Conservation (phyloP, 2,329 filamentous ascomycete species). For the Xylariaceae sp. region DNA sequence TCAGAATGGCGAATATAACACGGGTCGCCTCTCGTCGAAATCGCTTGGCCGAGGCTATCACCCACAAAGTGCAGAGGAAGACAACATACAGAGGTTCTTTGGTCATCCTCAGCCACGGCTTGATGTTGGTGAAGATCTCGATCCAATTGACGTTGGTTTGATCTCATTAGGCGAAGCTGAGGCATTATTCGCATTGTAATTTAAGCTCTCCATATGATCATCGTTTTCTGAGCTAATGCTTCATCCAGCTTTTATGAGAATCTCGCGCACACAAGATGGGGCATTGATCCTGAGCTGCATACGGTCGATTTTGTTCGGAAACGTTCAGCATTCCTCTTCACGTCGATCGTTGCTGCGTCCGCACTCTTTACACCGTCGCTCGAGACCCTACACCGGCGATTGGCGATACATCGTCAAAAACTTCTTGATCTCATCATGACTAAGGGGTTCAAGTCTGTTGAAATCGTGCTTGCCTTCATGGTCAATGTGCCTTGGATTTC, state of each 20-base stretch:
- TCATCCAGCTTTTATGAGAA: conserved; percentile 60
- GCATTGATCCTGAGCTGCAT: conserved; percentile 64
- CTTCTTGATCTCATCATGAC: conserved; percentile 60
- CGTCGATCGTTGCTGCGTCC: conserved; percentile 65
- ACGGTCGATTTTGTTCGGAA: conserved; percentile 61
- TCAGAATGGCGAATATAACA: conserved; percentile 13
- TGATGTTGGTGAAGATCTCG: conserved; percentile 60
- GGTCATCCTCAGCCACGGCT: conserved; percentile 59
- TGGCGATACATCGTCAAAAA: conserved; percentile 60
- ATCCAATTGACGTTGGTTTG: conserved; percentile 67
- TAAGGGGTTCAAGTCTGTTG: conserved; percentile 62
- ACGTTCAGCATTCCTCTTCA: conserved; percentile 67
- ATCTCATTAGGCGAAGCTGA: conserved; percentile 62
- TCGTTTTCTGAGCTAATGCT: conserved; percentile 6
- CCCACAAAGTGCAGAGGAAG: conserved; percentile 39
- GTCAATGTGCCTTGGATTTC: conserved; percentile 74
- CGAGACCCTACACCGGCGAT: conserved; percentile 59
- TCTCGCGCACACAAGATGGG: conserved; percentile 70
- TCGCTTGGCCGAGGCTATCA: conserved; percentile 28
- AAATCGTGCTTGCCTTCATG: conserved; percentile 72
- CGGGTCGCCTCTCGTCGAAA: conserved; percentile 19
- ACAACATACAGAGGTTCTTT: conserved; percentile 62
- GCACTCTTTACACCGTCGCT: conserved; percentile 63
- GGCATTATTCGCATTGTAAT: conserved; percentile 61
- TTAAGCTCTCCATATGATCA: conserved; percentile 13